phyloP scores from a whole-genome alignment of 2,329 filamentous ascomycete species.

The Monilinia laxa region DNA sequence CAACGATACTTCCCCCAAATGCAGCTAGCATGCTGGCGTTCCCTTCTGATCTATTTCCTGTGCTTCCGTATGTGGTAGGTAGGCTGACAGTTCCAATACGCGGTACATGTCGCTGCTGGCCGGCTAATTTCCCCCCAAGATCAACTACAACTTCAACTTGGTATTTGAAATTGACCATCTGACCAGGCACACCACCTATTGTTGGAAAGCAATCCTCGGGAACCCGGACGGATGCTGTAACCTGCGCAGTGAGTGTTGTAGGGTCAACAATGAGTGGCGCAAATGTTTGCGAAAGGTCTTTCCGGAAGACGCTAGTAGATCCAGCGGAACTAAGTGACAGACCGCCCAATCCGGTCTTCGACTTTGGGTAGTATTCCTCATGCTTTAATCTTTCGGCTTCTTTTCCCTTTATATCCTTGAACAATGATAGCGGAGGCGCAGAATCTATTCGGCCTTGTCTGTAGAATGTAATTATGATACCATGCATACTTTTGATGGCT shows the following conservation, averaged over 20 bases:
- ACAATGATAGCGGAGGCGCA: conserved; percentile 53
- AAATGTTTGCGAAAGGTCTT: conserved; percentile 87
- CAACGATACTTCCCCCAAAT: conserved; percentile 70
- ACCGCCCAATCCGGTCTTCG: conserved; percentile 80
- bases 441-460: conserved; percentile 89
- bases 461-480: conserved; percentile 89
- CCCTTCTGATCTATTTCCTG: conserved; percentile 40
- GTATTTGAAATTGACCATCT: conserved; percentile 95
- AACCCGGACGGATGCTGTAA: conserved; percentile 80
- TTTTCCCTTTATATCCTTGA: conserved; percentile 53
- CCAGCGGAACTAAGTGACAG: conserved; percentile 83
- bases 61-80: conserved; percentile 31
- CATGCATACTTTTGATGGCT: conserved; percentile 83
- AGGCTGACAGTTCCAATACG: conserved; percentile 36
- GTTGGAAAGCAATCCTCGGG: conserved; percentile 92
- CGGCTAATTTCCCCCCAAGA: conserved; percentile 79
- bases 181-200: conserved; percentile 82
- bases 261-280: conserved; percentile 88
- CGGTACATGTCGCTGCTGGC: conserved; percentile 51
- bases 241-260: conserved; percentile 69
- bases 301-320: conserved; percentile 89
- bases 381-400: conserved; percentile 65
- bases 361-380: conserved; percentile 83
- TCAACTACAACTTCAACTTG: conserved; percentile 92
- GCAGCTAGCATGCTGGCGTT: conserved; percentile 48